These are phyloP conservation scores for Cicer arietinum DNA, from an alignment of 306 rosid genomes.

Conservation along the genomic window DNA sequence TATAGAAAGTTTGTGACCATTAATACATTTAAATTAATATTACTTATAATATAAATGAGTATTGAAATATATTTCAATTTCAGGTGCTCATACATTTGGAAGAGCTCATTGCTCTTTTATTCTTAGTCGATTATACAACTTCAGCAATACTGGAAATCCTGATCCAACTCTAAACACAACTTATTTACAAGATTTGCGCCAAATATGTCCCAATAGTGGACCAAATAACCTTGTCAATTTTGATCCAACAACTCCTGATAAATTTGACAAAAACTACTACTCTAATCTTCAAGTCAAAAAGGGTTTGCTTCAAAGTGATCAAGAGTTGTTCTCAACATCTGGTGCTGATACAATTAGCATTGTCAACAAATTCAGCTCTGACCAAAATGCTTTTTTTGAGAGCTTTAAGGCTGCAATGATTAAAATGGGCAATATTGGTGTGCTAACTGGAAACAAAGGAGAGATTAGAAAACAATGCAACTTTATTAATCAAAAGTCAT, in stretches of 20 bases:
- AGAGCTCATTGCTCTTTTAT: slow-evolving; percentile 37
- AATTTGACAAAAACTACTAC: slow-evolving; percentile 44
- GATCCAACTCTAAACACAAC: slow-evolving; percentile 50
- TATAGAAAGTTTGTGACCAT: too few species aligned
- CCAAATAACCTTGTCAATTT: slow-evolving; percentile 26
- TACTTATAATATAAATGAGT: too few species aligned
- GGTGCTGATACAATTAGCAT: slow-evolving; percentile 41
- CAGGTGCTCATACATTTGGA: slow-evolving; percentile 60
- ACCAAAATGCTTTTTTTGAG: slow-evolving; percentile 24
- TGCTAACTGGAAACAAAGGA: slow-evolving; percentile 40
- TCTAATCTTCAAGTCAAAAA: slow-evolving; percentile 39
- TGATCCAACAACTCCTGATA: slow-evolving; percentile 42
- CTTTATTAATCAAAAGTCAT: slow-evolving; percentile 35
- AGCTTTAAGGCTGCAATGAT: slow-evolving; percentile 41
- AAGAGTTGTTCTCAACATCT: slow-evolving; percentile 47
- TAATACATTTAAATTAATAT: too few species aligned
- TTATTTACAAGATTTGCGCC: slow-evolving; percentile 17
- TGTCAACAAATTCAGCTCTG: slow-evolving; percentile 30
- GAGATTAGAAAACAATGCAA: slow-evolving; percentile 48
- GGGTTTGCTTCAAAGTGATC: slow-evolving; percentile 50
- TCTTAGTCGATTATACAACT: slow-evolving; percentile 37
- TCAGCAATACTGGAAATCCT: slow-evolving; percentile 29
- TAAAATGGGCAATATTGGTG: slow-evolving; percentile 51
- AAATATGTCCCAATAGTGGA: slow-evolving; percentile 35
- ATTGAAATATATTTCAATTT: background rate